A percentile compares a stretch with the other conserved stretches of the same genome.
These are phyloP conservation scores for Geoglossum cookeanum DNA, from an alignment of 2,329 filamentous ascomycete genomes.

Conservation along the genomic window DNA sequence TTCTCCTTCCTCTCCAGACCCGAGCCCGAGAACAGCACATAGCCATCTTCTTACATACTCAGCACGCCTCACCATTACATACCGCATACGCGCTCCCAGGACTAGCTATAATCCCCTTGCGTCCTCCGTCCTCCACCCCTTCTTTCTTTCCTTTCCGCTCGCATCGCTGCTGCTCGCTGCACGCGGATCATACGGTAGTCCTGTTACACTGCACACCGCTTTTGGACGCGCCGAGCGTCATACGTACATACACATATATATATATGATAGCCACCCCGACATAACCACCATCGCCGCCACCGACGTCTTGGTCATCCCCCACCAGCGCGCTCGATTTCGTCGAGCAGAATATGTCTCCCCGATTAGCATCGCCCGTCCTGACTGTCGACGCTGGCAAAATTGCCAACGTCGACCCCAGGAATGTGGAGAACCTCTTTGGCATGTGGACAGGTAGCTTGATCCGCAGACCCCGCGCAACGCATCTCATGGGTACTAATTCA, in stretches of 20 bases:
- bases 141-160: neutral
- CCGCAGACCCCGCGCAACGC: constrained; percentile 9
- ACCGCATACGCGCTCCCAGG: neutral
- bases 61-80: neutral
- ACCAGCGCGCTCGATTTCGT: constrained; percentile 12
- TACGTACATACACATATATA: neutral
- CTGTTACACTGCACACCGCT: neutral
- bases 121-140: neutral
- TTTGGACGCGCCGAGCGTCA: neutral
- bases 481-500: constrained; percentile 12
- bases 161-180: neutral
- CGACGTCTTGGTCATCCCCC: neutral
- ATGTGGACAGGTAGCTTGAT: constrained; percentile 75
- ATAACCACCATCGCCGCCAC: neutral
- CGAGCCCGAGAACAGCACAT: neutral
- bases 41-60: neutral
- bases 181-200: neutral
- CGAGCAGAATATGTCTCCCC: constrained; percentile 54
- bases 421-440: constrained; percentile 82
- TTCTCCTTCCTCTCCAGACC: neutral
- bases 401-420: constrained; percentile 84
- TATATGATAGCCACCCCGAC: neutral
- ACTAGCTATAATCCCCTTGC: neutral
- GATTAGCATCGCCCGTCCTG: constrained; percentile 67
- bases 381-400: constrained; percentile 84